Evolutionary conservation across 1,139 yeast genomes (phyloP).

Genomic region (Tardiomyces depauwii): DNA sequence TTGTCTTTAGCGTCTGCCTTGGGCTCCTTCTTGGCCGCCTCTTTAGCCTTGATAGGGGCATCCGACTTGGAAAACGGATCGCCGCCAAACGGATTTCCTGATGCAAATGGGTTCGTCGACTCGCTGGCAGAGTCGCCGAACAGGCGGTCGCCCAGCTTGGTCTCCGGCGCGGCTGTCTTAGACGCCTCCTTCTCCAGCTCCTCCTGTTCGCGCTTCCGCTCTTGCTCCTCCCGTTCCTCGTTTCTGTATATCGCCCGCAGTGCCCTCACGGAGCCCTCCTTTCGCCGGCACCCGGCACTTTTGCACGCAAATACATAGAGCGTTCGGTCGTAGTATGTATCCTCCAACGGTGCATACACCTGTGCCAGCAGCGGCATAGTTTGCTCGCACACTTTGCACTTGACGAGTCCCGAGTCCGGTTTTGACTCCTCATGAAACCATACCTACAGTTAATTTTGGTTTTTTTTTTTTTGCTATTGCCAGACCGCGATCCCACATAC

Average conservation of each 20-base stretch:
- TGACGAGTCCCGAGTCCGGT: constrained; percentile 41
- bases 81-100: neutral
- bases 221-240: constrained; percentile 30
- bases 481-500: constrained; percentile 42
- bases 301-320: constrained; percentile 72
- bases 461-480: too few species aligned
- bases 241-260: constrained; percentile 64
- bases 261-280: constrained; percentile 59
- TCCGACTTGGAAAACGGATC: constrained; percentile 14
- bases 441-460: too few species aligned
- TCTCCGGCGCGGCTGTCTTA: constrained; percentile 7
- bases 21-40: constrained; percentile 2
- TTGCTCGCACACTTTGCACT: constrained; percentile 54
- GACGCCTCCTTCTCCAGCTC: constrained; percentile 10
- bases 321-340: constrained; percentile 65
- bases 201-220: constrained; percentile 16
- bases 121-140: constrained; percentile 19
- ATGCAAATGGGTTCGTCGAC: constrained; percentile 4
- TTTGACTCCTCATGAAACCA: too few species aligned
- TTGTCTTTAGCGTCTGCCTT: constrained; percentile 1
- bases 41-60: neutral
- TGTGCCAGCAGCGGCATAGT: constrained; percentile 63
- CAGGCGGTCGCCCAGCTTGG: constrained; percentile 15
- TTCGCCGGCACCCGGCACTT: constrained; percentile 49
- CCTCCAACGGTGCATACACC: constrained; percentile 67